phyloP scores from a whole-genome alignment of 192 early-diverging fungal species.

The Coemansia sp. region DNA sequence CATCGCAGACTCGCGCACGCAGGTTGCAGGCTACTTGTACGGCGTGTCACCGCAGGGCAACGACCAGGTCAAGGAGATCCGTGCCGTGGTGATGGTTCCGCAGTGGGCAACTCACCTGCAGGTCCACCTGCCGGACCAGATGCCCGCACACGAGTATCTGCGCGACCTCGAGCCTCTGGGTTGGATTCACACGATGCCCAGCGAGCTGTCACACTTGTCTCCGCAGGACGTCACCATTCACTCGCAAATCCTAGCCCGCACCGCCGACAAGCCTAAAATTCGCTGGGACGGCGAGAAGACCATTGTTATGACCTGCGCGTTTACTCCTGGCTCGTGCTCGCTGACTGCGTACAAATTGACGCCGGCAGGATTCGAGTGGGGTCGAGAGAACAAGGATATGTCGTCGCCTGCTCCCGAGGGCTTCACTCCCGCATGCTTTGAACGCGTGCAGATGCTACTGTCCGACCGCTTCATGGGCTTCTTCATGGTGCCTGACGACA shows the following conservation, averaged over 20 bases:
- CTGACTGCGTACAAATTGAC: constrained; percentile 94
- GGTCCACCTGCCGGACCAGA: constrained; percentile 82
- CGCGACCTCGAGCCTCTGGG: constrained; percentile 93
- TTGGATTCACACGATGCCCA: constrained; percentile 98
- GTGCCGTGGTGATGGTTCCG: constrained; percentile 90
- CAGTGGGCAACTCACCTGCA: constrained; percentile 97
- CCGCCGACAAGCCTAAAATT: constrained; percentile 59
- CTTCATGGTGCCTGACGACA: constrained; percentile 96
- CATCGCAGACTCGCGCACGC: constrained; percentile 90
- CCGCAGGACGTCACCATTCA: constrained; percentile 92
- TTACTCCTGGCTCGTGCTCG: constrained; percentile 97
- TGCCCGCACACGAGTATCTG: constrained; percentile 91
- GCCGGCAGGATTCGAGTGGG: constrained; percentile 97
- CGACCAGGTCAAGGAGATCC: constrained; percentile 94
- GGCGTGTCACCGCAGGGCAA: constrained; percentile 87
- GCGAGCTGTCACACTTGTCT: constrained; percentile 79
- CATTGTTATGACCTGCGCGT: constrained; percentile 89
- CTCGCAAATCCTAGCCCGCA: constrained; percentile 85
- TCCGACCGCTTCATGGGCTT: constrained; percentile 95
- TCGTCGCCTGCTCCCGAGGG: constrained; percentile 76
- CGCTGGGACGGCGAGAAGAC: constrained; percentile 96
- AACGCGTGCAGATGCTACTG: constrained; percentile 96
- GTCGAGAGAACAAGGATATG: constrained; percentile 87
- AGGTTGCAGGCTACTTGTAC: constrained; percentile 94
- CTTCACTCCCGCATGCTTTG: constrained; percentile 84